Conservation (phyloP, 306 rosid species). For the Ziziphus jujuba region DNA sequence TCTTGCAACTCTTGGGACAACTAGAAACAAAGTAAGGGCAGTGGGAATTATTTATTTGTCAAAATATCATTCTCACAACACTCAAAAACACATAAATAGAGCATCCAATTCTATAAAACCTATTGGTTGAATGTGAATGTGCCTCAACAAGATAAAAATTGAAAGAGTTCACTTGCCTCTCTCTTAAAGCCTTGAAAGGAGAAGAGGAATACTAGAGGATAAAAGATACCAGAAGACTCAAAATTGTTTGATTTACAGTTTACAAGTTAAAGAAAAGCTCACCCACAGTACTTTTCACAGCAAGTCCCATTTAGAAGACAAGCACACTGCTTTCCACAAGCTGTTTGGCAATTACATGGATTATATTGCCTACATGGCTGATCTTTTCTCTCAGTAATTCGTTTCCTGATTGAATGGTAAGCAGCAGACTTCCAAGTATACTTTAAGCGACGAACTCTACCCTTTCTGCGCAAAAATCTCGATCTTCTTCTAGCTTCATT, state of each 20-base stretch:
- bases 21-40: slow-evolving; percentile 31
- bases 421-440: slow-evolving; percentile 99
- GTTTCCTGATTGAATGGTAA: slow-evolving; percentile 92
- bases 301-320: slow-evolving; percentile 96
- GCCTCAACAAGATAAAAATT: slow-evolving; percentile 15
- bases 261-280: slow-evolving; percentile 35
- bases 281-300: slow-evolving; percentile 99
- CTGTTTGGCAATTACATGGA: slow-evolving; percentile 91
- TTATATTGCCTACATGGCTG: slow-evolving; percentile 99
- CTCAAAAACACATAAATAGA: neutral
- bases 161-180: neutral
- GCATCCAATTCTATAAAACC: slow-evolving; percentile 22
- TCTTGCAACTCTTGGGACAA: slow-evolving; percentile 93
- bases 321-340: slow-evolving; percentile 95
- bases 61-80: neutral
- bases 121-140: slow-evolving; percentile 7
- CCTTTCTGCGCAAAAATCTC: slow-evolving; percentile 88
- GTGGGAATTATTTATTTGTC: slow-evolving; percentile 9
- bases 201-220: neutral
- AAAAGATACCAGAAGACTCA: neutral
- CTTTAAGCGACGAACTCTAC: slow-evolving; percentile 97
- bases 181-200: neutral
- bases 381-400: slow-evolving; percentile 93
- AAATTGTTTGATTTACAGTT: neutral
- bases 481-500: slow-evolving; percentile 93